A percentile compares a stretch with the other conserved stretches of the same genome.
Conservation (phyloP, 345 rosid species). For the Rhodamnia rubescens region DNA sequence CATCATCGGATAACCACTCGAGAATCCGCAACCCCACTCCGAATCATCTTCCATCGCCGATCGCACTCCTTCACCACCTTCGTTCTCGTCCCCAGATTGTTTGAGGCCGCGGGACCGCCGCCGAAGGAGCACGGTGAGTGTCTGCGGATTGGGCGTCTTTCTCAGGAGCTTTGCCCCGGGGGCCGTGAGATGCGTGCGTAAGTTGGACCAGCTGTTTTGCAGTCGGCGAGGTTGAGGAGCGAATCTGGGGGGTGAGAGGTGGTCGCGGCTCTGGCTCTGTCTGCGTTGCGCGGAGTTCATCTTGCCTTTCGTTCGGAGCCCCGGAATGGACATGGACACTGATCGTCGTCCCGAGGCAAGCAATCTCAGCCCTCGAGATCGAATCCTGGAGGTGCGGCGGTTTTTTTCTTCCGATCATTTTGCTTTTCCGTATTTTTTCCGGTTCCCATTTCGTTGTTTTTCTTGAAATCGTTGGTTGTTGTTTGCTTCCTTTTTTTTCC, state of each 20-base stretch:
- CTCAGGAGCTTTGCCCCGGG: not conserved
- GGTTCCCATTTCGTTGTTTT: not conserved
- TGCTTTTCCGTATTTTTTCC: not conserved
- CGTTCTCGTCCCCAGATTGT: not conserved
- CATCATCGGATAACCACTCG: not conserved
- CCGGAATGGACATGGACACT: slow-evolving; percentile 20
- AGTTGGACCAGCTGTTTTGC: not conserved
- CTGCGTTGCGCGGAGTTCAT: slow-evolving; percentile 40
- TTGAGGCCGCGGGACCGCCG: not conserved
- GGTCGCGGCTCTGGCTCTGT: slow-evolving; percentile 30
- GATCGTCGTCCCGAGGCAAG: slow-evolving; percentile 34
- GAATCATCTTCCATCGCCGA: not conserved
- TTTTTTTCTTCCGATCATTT: not conserved
- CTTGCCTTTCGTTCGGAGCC: slow-evolving; percentile 20
- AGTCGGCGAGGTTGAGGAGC: slow-evolving; percentile 3
- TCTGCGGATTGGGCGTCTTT: not conserved
- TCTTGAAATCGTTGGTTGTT: not conserved
- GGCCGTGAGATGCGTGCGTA: not conserved
- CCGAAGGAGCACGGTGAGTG: not conserved
- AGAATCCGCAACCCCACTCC: no score
- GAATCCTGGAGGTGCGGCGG: slow-evolving; percentile 30
- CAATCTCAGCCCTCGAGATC: slow-evolving; percentile 34
- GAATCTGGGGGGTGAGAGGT: slow-evolving; percentile 55
- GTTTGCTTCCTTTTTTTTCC: not conserved
- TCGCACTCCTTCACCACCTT: not conserved